Evolutionary conservation across 176 grass and related monocot genomes (phyloP), one percentile per base, ranked within the genome.

Genomic region (Oryza rufipogon): DNA sequence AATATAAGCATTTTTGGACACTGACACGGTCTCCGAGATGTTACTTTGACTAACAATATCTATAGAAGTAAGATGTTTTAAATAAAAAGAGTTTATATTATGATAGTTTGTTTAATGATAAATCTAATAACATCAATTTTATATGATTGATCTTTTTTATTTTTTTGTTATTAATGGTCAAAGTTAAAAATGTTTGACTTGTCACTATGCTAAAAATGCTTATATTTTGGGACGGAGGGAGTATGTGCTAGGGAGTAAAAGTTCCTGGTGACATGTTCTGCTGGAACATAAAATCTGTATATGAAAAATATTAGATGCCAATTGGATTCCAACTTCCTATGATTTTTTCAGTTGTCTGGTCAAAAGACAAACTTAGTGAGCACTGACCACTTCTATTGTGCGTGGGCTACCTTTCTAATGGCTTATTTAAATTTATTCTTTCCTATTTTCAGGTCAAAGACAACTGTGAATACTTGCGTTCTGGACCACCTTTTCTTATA

Each of bases 401-500:
- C 4, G 52, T 56, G 52, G 6, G 52, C 1, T 71, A 83, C 22
- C 7, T 73, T 85, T 76, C 52, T 71, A 9, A 81, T 76, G 41
- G 15, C 58, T 69, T 70, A 33, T 85, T 63, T 49, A 11, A 80
- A 60, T 56, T 32, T 32, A 32, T 32, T 3, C 48, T 93, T 90
- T 78, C 73, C 47, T 38, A 81, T 85, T 88, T 71, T 63, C 81
- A 98, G 93, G 83, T 98, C 47, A 90, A 98, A 86, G 96, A 94
- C 60, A 96, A 96, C 34, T 87, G 68, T 30, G 84, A 92, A 14
- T 98, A 98, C 76, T 74, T 98, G 74, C 68, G 68, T 88, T 94
- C 86, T 47, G 86, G 66, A 19, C 89, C 90, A 1, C 96, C 96
- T 20, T 98, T 94, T 84, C 89, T 98, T 87, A 92, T 98, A 85